A percentile compares a stretch with the other conserved stretches of the same genome.
These are phyloP conservation scores for Trypanosoma congolense DNA, from an alignment of 208 protist species.

Conservation along the genomic window DNA sequence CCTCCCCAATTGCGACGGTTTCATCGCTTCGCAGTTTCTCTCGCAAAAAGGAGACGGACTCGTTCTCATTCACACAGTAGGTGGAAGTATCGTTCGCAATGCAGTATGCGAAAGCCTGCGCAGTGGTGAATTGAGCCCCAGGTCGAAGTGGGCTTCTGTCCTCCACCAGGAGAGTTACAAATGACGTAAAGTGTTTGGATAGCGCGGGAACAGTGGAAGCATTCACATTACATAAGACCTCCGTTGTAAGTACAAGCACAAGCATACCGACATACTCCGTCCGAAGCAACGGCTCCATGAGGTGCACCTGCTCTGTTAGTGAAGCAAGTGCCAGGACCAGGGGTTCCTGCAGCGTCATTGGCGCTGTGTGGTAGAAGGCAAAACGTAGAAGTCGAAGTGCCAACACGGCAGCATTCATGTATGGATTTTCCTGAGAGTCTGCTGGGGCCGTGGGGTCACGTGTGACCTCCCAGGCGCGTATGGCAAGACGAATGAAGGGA, in stretches of 20 bases:
- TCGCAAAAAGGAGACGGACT: conserved; percentile 50
- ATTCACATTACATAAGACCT: conserved; percentile 77
- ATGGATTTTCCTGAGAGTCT: conserved; percentile 38
- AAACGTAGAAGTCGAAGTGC: conserved; percentile 62
- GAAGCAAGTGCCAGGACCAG: conserved; percentile 22
- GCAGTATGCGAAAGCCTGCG: conserved; percentile 69
- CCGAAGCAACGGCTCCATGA: conserved; percentile 39
- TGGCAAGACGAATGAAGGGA: conserved; percentile 51
- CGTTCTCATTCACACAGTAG: conserved; percentile 55
- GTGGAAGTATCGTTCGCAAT: conserved; percentile 60
- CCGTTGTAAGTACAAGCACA: conserved; percentile 54
- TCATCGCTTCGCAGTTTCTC: conserved; percentile 49
- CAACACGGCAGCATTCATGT: conserved; percentile 36
- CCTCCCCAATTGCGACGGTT: conserved; percentile 33
- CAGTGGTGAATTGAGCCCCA: conserved; percentile 33
- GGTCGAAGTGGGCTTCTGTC: conserved; percentile 44
- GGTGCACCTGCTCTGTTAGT: conserved; percentile 44
- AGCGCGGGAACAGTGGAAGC: conserved; percentile 46
- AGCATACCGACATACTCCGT: conserved; percentile 70
- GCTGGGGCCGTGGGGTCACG: conserved; percentile 10
- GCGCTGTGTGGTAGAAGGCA: conserved; percentile 42
- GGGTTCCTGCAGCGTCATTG: conserved; percentile 13
- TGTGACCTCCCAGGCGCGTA: conserved; percentile 45
- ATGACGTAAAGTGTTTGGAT: conserved; percentile 24
- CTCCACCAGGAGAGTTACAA: conserved; percentile 46